Evolutionary conservation across 2,329 filamentous ascomycete genomes (phyloP), one percentile per base, ranked within the genome.

Genomic region (Trichoderma gracile): DNA sequence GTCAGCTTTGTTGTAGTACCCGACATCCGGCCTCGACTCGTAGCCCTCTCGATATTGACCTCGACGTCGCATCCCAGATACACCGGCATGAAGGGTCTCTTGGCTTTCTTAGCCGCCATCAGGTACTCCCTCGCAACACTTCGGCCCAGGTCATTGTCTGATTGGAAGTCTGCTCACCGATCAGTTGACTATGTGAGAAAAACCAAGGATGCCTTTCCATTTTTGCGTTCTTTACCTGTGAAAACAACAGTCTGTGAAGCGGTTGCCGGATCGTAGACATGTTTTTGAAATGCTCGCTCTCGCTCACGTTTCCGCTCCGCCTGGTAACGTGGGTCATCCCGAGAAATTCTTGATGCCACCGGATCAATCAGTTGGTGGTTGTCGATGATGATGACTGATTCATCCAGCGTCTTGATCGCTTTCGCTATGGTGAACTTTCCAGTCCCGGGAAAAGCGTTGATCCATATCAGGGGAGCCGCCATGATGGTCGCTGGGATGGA

Each of bases 301-400:
- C 57, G 57, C 6, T 50, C 30, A 10, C 46, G 45, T 19, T 23
- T 42, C 8, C 46, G 33, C 33, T 50, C 45, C 42, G 10, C 42
- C 25, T 60, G 57, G 33, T 60, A 60, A 7, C 19, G 30, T 5
- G 46, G 57, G 27, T 60, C 27, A 42, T 60, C 43, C 5, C 46
- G 57, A 9, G 57, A 19, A 15, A 42, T 15, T 12, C 17, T 25
- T 42, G 8, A 19, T 42, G 57, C 57, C 0, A 60, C 57, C 17
- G 57, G 57, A 12, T 60, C 57, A 27, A 60, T 60, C 8, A 50
- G 33, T 12, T 42, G 57, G 15, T 60, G 45, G 30, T 60, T 60
- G 57, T 60, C 57, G 30, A 60, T 42, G 5, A 60, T 10, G 27
- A 19, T 27, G 21, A 15, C 40, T 15, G 45, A 42, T 12, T 27